Evolutionary conservation across 78 protist genomes (phyloP), one percentile per base, ranked within the genome.

Genomic region (Dictyostelium capitatum): DNA sequence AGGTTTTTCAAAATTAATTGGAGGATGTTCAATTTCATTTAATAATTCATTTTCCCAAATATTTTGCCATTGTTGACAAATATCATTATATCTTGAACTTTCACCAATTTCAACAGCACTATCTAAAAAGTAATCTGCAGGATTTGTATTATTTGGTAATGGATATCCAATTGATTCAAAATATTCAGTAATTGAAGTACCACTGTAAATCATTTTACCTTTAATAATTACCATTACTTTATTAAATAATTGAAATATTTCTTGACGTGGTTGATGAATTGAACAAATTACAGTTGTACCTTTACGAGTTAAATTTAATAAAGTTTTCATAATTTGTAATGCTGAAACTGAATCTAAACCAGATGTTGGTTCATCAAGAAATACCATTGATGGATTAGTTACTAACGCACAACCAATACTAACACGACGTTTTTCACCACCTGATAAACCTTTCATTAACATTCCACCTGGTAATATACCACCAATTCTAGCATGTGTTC

Each of bases 231-330:
- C 82, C 83, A 87, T 70, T 10, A 77, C 64, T 32, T 64, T 87
- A 32, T 74, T 54, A 28, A 87, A 87, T 23, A 87, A 73, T 41
- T 37, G 9, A 19, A 37, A 87, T 32, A 87, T 87, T 30, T 87
- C 92, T 8, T 79, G 32, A 41, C 92, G 93, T 6, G 98, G 98
- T 93, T 97, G 98, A 81, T 97, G 98, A 30, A 97, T 94, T 32
- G 91, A 57, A 28, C 50, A 19, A 23, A 95, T 50, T 1, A 84
- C 91, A 11, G 91, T 84, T 3, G 59, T 78, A 77, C 83, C 83
- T 69, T 87, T 87, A 6, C 23, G 1, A 30, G 79, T 57, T 6
- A 87, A 54, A 62, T 47, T 64, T 59, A 64, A 20, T 25, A 87
- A 47, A 6, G 77, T 74, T 56, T 87, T 87, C 92, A 87, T 87